Percentiles rank a stretch among this genome's conserved stretches.
Evolutionary conservation across 2,329 filamentous ascomycete species (phyloP).

Genomic region (Ophiostoma angusticollis): DNA sequence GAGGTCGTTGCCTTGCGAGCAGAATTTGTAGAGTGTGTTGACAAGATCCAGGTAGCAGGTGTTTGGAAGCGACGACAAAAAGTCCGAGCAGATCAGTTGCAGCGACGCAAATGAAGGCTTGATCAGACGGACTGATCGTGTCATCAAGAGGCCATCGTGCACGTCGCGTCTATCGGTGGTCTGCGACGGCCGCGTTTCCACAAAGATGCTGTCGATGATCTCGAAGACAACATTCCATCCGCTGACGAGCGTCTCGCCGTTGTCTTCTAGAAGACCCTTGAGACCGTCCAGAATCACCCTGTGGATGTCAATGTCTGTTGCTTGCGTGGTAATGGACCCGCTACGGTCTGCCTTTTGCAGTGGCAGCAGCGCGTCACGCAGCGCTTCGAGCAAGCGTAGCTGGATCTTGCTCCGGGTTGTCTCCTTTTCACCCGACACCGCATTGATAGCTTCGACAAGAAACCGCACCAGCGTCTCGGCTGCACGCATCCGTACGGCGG

Average conservation of each 20-base stretch:
- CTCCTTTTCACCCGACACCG: constrained; percentile 39
- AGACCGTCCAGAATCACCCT: constrained; percentile 66
- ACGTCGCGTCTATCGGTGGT: constrained; percentile 19
- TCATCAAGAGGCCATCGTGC: constrained; percentile 28
- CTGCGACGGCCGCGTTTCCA: constrained; percentile 26
- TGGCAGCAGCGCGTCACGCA: constrained; percentile 47
- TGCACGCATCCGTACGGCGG: constrained; percentile 44
- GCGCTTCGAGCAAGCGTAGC: constrained; percentile 54
- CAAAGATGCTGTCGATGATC: constrained; percentile 72
- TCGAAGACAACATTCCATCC: constrained; percentile 82
- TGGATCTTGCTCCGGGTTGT: constrained; percentile 50
- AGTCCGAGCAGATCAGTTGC: constrained; percentile 90
- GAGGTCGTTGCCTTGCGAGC: constrained; percentile 77
- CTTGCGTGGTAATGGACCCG: constrained; percentile 42
- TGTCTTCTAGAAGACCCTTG: constrained; percentile 73
- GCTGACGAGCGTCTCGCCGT: constrained; percentile 67
- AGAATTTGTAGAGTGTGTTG: constrained; percentile 80
- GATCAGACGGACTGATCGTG: constrained; percentile 61
- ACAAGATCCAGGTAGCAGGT: constrained; percentile 66
- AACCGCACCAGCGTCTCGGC: constrained; percentile 51
- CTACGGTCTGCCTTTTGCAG: constrained; percentile 42
- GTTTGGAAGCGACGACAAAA: constrained; percentile 59
- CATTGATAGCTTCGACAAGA: constrained; percentile 42
- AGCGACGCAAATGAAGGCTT: constrained; percentile 79
- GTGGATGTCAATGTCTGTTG: constrained; percentile 67